phyloP scores from a whole-genome alignment of 805 yeast genomes.

The Danielia oregonensis region DNA sequence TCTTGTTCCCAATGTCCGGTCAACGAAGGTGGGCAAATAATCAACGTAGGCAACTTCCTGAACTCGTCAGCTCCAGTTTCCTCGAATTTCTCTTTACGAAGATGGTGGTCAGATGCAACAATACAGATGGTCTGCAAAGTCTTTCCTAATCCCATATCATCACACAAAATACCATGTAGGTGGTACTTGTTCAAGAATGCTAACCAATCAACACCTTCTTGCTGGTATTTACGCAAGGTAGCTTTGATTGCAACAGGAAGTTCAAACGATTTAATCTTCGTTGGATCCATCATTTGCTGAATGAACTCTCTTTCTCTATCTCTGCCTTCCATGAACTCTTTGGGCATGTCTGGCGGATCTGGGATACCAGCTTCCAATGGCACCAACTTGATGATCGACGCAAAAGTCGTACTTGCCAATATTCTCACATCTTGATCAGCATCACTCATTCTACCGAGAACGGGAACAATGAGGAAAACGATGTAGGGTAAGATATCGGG shows the following conservation, averaged over 20 bases:
- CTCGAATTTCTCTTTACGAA: constrained; percentile 68
- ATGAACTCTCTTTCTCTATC: constrained; percentile 92
- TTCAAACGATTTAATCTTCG: constrained; percentile 81
- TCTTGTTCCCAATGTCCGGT: constrained; percentile 99
- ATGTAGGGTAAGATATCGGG: constrained; percentile 87
- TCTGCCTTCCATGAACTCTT: constrained; percentile 78
- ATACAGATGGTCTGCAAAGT: constrained; percentile 96
- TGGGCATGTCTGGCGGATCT: constrained; percentile 89
- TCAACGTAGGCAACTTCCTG: constrained; percentile 75
- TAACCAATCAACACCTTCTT: constrained; percentile 98
- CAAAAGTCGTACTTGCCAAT: constrained; percentile 93
- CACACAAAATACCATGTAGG: constrained; percentile 95
- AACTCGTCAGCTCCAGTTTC: constrained; percentile 60
- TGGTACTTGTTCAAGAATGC: constrained; percentile 93
- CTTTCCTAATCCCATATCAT: constrained; percentile 99
- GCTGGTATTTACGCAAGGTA: constrained; percentile 89
- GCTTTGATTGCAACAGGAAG: constrained; percentile 92
- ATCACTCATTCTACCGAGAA: constrained; percentile 97
- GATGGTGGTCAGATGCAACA: constrained; percentile 90
- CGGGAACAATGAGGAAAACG: constrained; percentile 92
- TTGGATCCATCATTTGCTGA: constrained; percentile 96
- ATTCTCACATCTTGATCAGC: constrained; percentile 83
- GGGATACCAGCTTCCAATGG: constrained; percentile 97
- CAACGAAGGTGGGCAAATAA: constrained; percentile 94
- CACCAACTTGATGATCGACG: constrained; percentile 89